Percentiles rank a stretch among this genome's conserved stretches.
These are phyloP conservation scores for Raffaelea ambrosiae DNA, from an alignment of 2,329 filamentous ascomycete genomes.

Conservation along the genomic window DNA sequence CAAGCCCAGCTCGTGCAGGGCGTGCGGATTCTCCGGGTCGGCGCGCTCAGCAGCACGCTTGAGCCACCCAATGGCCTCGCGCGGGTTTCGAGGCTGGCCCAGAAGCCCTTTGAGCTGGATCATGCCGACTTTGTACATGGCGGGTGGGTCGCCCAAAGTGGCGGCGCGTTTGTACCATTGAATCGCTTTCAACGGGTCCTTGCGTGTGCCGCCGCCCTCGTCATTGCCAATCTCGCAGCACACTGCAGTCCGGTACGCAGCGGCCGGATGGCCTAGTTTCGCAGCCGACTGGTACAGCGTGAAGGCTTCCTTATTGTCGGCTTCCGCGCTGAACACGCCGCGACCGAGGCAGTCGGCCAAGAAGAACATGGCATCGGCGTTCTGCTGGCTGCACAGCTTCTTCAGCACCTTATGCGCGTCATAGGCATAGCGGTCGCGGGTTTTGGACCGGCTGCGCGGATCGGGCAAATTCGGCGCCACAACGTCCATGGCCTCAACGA, in stretches of 20 bases:
- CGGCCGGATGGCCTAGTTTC: constrained; percentile 76
- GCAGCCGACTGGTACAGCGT: constrained; percentile 88
- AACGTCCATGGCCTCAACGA: constrained; percentile 75
- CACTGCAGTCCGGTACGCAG: constrained; percentile 89
- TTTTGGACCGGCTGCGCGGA: constrained; percentile 63
- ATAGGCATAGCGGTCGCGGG: constrained; percentile 72
- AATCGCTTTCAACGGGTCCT: constrained; percentile 86
- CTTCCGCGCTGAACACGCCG: constrained; percentile 67
- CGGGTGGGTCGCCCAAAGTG: constrained; percentile 78
- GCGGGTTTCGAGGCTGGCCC: constrained; percentile 73
- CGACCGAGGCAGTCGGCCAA: constrained; percentile 83
- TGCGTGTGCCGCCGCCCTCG: constrained; percentile 85
- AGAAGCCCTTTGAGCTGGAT: constrained; percentile 87
- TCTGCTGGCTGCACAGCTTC: constrained; percentile 66
- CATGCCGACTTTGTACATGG: constrained; percentile 98
- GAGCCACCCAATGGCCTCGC: constrained; percentile 85
- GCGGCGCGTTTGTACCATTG: constrained; percentile 97
- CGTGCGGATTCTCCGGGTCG: constrained; percentile 85
- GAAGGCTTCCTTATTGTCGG: constrained; percentile 88
- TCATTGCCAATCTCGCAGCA: constrained; percentile 96
- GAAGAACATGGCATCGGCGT: constrained; percentile 86
- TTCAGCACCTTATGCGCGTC: constrained; percentile 90
- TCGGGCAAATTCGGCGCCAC: constrained; percentile 58
- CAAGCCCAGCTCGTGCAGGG: constrained; percentile 77
- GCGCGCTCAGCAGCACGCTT: constrained; percentile 86